phyloP scores from a whole-genome alignment of 306 rosid species.

The Casuarina glauca region DNA sequence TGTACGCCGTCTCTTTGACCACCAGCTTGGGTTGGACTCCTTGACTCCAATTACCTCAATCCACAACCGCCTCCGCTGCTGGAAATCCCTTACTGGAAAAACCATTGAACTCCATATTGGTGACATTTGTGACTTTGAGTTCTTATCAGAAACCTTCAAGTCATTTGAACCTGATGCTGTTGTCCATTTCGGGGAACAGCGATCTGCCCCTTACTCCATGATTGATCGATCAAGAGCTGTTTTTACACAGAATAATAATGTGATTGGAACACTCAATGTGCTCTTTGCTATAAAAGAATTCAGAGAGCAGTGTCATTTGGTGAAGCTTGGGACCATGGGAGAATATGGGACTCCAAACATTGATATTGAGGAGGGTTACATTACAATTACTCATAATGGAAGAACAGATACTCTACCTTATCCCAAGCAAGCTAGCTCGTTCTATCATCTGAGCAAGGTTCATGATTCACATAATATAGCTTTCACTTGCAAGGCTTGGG shows the following conservation, averaged over 20 bases:
- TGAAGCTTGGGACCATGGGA: conserved; percentile 99
- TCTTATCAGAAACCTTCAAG: conserved; percentile 79
- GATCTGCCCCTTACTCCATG: conserved; percentile 97
- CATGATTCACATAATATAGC: conserved; percentile 96
- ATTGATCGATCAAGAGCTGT: conserved; percentile 94
- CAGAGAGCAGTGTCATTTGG: conserved; percentile 82
- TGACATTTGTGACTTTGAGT: conserved; percentile 92
- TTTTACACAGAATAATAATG: conserved; percentile 86
- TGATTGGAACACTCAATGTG: conserved; percentile 88
- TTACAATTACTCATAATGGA: conserved; percentile 93
- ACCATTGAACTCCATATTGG: conserved; percentile 78
- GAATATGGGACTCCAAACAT: conserved; percentile 98
- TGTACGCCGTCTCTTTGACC: conserved; percentile 87
- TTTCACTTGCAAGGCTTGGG: conserved; percentile 99
- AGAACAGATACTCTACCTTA: conserved; percentile 92
- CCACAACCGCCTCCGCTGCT: conserved; percentile 69
- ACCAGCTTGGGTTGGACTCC: conserved; percentile 86
- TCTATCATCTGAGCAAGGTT: conserved; percentile 95
- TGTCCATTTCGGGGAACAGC: conserved; percentile 93
- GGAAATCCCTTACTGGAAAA: conserved; percentile 89
- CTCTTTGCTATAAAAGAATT: conserved; percentile 94
- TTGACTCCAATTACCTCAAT: conserved; percentile 86
- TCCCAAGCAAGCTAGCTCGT: conserved; percentile 98
- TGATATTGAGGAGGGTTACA: conserved; percentile 96
- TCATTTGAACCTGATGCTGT: conserved; percentile 89